Percentiles rank a stretch among this genome's conserved stretches.
Conservation (phyloP, 306 rosid species). For the Alnus glutinosa region DNA sequence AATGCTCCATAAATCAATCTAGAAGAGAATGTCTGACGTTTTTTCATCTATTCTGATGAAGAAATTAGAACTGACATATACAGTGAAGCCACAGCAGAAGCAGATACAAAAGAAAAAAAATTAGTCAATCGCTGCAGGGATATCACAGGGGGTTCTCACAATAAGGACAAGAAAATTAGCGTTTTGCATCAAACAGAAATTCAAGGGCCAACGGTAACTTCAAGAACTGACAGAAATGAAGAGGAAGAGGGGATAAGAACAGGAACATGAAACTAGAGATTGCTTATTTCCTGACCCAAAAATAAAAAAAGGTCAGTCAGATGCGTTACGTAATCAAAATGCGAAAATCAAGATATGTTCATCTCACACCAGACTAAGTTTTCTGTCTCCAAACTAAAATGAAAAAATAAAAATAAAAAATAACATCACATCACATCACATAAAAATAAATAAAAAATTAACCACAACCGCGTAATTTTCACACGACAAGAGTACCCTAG, state of each 20-base stretch:
- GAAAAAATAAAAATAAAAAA: background rate
- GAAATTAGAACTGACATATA: background rate
- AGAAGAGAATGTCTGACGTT: background rate
- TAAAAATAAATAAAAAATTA: background rate
- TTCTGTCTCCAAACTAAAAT: constrained; percentile 7
- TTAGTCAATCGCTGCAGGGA: background rate
- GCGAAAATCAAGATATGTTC: background rate
- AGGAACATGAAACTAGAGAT: background rate
- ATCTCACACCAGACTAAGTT: constrained; percentile 1
- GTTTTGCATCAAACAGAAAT: background rate
- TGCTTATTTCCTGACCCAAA: background rate
- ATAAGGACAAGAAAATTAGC: background rate
- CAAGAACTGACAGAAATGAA: background rate
- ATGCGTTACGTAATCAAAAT: background rate
- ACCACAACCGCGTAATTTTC: background rate
- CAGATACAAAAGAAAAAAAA: background rate
- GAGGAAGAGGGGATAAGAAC: background rate
- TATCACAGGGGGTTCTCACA: background rate
- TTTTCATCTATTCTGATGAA: background rate
- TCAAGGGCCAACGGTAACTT: background rate
- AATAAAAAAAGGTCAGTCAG: background rate
- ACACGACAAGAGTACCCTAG: constrained; percentile 16
- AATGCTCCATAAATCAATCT: background rate
- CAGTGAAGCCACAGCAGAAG: background rate
- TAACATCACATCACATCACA: background rate